Evolutionary conservation across 179 eudicot species (phyloP), one percentile per base, ranked within the genome.

Genomic region (Gypsophila paniculata): DNA sequence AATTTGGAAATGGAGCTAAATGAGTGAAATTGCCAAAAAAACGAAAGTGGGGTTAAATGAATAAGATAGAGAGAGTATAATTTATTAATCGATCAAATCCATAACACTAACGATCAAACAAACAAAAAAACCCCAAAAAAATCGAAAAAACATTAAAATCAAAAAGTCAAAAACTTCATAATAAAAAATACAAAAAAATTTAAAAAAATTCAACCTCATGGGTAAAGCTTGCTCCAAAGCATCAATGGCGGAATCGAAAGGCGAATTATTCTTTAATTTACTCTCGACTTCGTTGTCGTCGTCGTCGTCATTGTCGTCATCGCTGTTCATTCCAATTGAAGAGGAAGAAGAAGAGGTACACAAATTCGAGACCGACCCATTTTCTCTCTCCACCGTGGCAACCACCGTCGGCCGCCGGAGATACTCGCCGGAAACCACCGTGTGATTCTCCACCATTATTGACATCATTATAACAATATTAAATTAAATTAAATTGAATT

Each of bases 191-290:
- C 5, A 76, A 25, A 42, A 76, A 25, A 39, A 38, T 2, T n/a
- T 19, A 29, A 54, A 42, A 4, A 26, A 17, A 62, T 17, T n/a
- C 38, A 39, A 81, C 84, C 84, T 81, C 60, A 77, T 72, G 0
- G 84, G 84, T 55, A 81, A 77, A 72, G 84, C 76, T 72, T 81
- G 74, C 51, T 81, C 81, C 4, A 81, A 54, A 63, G 81, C 78
- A 74, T 68, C 81, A 61, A 81, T 64, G 53, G 78, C 79, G 61
- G 80, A 76, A 65, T 76, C 80, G 70, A 77, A 69, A 60, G 75
- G n/a, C 0, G 62, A 49, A 6, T 7, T 58, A 14, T 38, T 70
- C 59, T 69, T 77, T 48, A 81, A 77, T 63, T 74, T 61, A 68
- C 84, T 81, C 70, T 77, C 64, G 53, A 75, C 79, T 39, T 74